Percentiles rank a stretch among this genome's conserved stretches.
phyloP scores from a whole-genome alignment of 768 basidiomycete genomes.

The Sporobolomyces pararoseus region DNA sequence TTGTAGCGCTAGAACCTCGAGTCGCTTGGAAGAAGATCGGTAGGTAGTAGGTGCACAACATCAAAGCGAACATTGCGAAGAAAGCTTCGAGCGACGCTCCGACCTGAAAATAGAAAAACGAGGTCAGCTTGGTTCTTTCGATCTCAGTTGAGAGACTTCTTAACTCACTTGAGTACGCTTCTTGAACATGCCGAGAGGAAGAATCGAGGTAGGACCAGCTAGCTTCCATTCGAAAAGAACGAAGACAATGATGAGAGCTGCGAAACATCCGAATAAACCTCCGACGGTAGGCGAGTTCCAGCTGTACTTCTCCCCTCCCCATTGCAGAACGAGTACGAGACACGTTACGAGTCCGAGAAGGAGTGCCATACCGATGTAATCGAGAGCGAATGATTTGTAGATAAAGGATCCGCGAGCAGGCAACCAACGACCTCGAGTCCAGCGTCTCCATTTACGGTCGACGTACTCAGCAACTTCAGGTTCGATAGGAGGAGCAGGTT shows the following conservation, averaged over 20 bases:
- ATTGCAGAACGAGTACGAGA: conserved; percentile 55
- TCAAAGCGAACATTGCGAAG: conserved; percentile 38
- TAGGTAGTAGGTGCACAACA: conserved; percentile 41
- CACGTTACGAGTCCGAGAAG: conserved; percentile 52
- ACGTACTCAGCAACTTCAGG: conserved; percentile 18
- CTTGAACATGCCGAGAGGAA: conserved; percentile 48
- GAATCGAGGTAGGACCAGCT: conserved; percentile 51
- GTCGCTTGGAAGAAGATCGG: conserved; percentile 47
- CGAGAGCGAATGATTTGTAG: conserved; percentile 46
- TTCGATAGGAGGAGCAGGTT: conserved; percentile 22
- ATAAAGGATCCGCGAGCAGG: conserved; percentile 16
- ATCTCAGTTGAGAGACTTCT: not conserved
- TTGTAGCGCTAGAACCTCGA: conserved; percentile 28
- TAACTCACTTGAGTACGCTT: conserved; percentile 22
- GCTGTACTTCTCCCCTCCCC: conserved; percentile 54
- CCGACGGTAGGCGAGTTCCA: conserved; percentile 37
- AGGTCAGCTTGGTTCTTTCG: too few species aligned
- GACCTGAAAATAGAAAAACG: too few species aligned
- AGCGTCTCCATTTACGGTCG: conserved; percentile 33
- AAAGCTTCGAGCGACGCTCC: conserved; percentile 38
- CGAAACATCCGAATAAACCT: conserved; percentile 44
- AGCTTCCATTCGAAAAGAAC: conserved; percentile 49
- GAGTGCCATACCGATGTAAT: conserved; percentile 52
- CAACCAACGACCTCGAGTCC: conserved; percentile 6
- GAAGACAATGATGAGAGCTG: conserved; percentile 48